Base-by-base conservation (phyloP, 805 yeast species). In the Starmerella scarabaei region DNA sequence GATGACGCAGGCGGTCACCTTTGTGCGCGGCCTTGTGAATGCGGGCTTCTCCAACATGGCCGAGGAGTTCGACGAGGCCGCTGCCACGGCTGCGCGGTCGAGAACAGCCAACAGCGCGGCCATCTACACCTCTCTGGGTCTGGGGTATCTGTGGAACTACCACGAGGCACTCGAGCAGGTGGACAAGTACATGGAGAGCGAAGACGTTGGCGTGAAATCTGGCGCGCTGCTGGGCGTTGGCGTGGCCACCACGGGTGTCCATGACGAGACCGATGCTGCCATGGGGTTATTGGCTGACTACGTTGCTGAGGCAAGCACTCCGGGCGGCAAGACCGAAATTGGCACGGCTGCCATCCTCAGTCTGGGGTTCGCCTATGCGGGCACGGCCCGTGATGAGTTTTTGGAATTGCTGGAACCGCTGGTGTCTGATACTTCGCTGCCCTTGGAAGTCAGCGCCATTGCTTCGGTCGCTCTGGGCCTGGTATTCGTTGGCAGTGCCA, bases 161-260 rank as follows among this genome's bases (percentile, higher is more conserved):
- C 73, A 76, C 53, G 88, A 81, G 51, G 97, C 96, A 48, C 71
- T 91, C 49, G 95, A 88, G 62, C 74, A 73, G 42, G 69, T 91
- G 53, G 97, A 91, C 62, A 82, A 80, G 60, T 86, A 80, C 59
- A 66, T 88, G 42, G 86, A 86, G 55, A 78, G 93, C 3, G 71
- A 77, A 15, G 78, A 75, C 43, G 88, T 83, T 55, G 74, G 86
- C 50, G 30, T 33, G 17, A 84, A 84, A 63, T 95, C 97, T 5
- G 99, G 99, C 62, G 94, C 98, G 4, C 68, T 91, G 43, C 69
- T 91, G 50, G 99, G 97, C 60, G 83, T 84, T 61, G 98, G 97
- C 60, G 71, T 91, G 35, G 77, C 84, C 5, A 82, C 93, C 21
- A 71, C 93, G 18, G 93, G 93, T 61, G 88, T 91, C 40, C 94